phyloP scores from a whole-genome alignment of 805 yeast genomes.

The Debaryomyces hansenii region DNA sequence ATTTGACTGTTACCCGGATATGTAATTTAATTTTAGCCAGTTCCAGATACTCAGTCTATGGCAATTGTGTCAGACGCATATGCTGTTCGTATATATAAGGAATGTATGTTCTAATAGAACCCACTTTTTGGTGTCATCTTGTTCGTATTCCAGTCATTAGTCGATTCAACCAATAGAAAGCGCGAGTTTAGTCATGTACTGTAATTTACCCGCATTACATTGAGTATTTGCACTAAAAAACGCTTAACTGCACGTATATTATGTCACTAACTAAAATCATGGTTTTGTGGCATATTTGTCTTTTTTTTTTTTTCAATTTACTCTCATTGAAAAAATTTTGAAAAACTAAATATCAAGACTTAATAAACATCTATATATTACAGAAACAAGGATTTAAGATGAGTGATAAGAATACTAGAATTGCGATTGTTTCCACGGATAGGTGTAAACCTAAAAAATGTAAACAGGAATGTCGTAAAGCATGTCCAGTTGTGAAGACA shows the following conservation, averaged over 20 bases:
- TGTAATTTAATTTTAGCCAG: too few species aligned
- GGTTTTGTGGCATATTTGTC: background rate
- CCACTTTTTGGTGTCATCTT: too few species aligned
- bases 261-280: background rate
- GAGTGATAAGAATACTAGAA: conserved; percentile 63
- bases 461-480: conserved; percentile 95
- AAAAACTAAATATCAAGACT: too few species aligned
- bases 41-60: too few species aligned
- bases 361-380: background rate
- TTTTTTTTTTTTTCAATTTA: conserved; percentile 2
- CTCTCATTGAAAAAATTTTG: background rate
- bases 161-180: background rate
- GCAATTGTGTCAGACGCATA: too few species aligned
- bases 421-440: conserved; percentile 93
- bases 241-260: background rate
- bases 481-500: conserved; percentile 97
- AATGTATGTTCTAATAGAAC: too few species aligned
- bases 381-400: conserved; percentile 9
- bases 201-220: conserved; percentile 1
- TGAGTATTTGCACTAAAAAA: background rate
- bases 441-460: conserved; percentile 98
- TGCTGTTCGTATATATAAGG: too few species aligned
- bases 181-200: conserved; percentile 4
- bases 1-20: too few species aligned
- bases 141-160: too few species aligned